Conservation (phyloP, 164 flowering plant species). For the Magnolia sinica region DNA sequence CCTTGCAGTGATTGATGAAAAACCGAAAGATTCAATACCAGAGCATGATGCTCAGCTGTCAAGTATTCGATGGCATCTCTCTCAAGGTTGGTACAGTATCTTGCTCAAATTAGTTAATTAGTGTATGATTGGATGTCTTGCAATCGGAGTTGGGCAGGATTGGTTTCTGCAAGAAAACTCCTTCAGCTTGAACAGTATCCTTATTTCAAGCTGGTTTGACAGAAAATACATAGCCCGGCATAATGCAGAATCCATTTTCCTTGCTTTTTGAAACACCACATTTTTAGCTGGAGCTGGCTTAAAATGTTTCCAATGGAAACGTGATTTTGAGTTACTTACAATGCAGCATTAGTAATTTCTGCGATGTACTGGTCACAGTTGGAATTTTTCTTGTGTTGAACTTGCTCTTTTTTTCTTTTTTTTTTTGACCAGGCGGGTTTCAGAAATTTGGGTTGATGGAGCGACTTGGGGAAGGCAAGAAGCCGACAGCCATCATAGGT, state of each 20-base stretch:
- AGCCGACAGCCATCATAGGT: slow-evolving; percentile 91
- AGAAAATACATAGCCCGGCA: too few species aligned
- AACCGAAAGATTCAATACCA: slow-evolving; percentile 63
- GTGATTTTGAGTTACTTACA: not conserved
- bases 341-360: not conserved
- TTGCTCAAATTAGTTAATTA: not conserved
- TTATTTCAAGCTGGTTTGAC: not conserved
- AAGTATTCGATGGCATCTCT: slow-evolving; percentile 92
- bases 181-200: not conserved
- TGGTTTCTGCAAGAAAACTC: not conserved
- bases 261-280: not conserved
- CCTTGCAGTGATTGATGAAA: slow-evolving; percentile 86
- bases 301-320: not conserved
- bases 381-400: not conserved
- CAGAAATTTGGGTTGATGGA: slow-evolving; percentile 79
- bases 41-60: slow-evolving; percentile 86
- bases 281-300: not conserved
- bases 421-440: slow-evolving; percentile 60
- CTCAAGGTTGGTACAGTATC: slow-evolving; percentile 57
- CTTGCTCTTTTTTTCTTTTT: not conserved
- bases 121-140: not conserved
- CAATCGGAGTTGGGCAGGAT: not conserved
- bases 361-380: not conserved
- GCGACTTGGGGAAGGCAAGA: slow-evolving; percentile 83
- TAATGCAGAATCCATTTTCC: not conserved